A percentile compares a stretch with the other conserved stretches of the same genome.
Conservation (phyloP, 1,284 basidiomycete genomes). For the Calocybe gambosa region DNA sequence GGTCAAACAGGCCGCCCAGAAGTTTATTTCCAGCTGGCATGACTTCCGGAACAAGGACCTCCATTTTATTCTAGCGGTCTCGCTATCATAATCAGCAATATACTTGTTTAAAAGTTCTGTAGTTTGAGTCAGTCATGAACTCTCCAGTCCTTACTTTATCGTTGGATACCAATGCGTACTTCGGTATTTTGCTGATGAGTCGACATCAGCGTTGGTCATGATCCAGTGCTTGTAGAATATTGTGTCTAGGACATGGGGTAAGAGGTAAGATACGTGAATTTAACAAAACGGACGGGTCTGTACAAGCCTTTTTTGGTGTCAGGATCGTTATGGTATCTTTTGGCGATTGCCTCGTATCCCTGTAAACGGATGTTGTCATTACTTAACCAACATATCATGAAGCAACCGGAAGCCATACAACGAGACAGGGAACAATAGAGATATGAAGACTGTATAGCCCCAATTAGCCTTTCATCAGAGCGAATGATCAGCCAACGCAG, state of each 20-base stretch:
- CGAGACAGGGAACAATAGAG: constrained; percentile 1
- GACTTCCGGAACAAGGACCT: not conserved
- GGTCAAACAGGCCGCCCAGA: not conserved
- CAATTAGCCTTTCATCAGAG: not conserved
- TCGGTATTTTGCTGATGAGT: not conserved
- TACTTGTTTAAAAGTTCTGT: not conserved
- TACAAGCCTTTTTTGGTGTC: not conserved
- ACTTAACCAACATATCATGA: not conserved
- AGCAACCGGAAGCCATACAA: not conserved
- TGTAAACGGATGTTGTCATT: not conserved
- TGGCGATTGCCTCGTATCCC: constrained; percentile 2
- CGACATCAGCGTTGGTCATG: not conserved
- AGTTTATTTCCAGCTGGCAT: not conserved
- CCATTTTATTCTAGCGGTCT: not conserved
- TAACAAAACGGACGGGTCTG: not conserved
- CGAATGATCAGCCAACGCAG: not conserved
- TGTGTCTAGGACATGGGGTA: not conserved
- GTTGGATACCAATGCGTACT: not conserved
- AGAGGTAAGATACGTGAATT: not conserved
- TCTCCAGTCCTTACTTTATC: not conserved
- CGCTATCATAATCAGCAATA: not conserved
- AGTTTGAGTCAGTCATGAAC: not conserved
- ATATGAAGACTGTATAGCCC: not conserved
- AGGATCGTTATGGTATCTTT: not conserved
- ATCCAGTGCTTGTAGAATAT: constrained; percentile 1